Conservation (phyloP, 2,329 filamentous ascomycete genomes). For the Claviceps sp. region DNA sequence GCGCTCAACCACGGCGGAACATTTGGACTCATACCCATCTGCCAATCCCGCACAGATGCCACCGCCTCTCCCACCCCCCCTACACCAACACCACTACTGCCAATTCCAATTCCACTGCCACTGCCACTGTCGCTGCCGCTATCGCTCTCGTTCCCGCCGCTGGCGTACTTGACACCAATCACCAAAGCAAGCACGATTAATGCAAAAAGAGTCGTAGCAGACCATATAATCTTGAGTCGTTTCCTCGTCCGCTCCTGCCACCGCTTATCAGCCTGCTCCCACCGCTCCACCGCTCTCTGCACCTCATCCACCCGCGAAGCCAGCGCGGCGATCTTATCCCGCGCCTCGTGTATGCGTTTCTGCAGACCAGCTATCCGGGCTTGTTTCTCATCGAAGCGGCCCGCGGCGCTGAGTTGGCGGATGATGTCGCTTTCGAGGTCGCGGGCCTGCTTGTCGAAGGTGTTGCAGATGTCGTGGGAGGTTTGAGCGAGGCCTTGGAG, state of each 20-base stretch:
- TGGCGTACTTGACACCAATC: conserved; percentile 16
- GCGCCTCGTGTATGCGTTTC: conserved; percentile 44
- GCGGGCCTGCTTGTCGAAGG: conserved; percentile 46
- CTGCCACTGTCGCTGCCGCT: no score
- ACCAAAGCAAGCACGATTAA: conserved; percentile 35
- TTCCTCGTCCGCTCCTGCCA: conserved; percentile 55
- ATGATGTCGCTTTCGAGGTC: conserved; percentile 47
- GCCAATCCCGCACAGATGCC: not conserved
- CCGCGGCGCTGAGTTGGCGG: conserved; percentile 45
- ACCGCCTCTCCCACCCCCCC: not conserved
- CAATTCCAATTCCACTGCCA: no score
- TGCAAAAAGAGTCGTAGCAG: conserved; percentile 35
- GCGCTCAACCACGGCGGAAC: conserved; percentile 7
- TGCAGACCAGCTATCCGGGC: conserved; percentile 48
- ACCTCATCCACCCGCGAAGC: conserved; percentile 52
- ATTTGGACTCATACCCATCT: conserved; percentile 4
- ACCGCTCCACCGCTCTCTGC: conserved; percentile 48
- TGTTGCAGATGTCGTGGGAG: conserved; percentile 42
- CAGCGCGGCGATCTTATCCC: conserved; percentile 44
- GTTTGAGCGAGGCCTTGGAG: conserved; percentile 54
- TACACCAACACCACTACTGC: not conserved
- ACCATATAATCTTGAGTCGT: conserved; percentile 51
- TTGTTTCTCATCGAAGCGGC: conserved; percentile 52
- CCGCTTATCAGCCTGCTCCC: conserved; percentile 52
- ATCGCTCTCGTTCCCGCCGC: not conserved